phyloP scores from a whole-genome alignment of 768 basidiomycete species.

The Tricholoma saponaceum region DNA sequence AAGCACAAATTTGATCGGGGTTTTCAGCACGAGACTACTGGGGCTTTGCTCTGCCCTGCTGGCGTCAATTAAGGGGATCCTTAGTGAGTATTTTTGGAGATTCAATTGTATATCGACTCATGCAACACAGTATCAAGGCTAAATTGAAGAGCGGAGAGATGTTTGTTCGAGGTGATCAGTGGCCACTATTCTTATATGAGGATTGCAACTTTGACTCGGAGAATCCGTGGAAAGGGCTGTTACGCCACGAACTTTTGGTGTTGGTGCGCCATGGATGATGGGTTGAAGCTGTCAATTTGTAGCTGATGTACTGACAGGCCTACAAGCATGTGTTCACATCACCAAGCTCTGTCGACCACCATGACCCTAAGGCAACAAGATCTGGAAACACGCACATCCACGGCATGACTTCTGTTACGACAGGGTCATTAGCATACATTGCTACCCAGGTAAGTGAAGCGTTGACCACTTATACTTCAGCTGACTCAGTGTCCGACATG shows the following conservation, averaged over 20 bases:
- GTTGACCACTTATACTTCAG: too few relatives aligned
- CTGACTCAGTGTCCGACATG: not conserved
- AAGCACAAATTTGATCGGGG: not conserved
- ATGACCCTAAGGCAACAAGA: not conserved
- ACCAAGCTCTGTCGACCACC: not conserved
- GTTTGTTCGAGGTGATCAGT: not conserved
- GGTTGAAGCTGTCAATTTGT: not conserved
- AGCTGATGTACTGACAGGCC: not conserved
- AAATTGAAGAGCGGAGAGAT: not conserved
- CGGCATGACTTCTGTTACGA: not conserved
- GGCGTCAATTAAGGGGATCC: slow-evolving; percentile 4
- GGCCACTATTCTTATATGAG: not conserved
- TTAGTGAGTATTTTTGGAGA: not conserved
- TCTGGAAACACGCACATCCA: too few relatives aligned
- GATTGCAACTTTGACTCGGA: not conserved
- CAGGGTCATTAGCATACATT: too few relatives aligned
- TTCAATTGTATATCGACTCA: not conserved
- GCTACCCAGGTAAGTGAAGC: not conserved
- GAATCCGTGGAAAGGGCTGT: not conserved
- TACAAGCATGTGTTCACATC: not conserved
- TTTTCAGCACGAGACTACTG: not conserved
- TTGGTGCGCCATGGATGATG: not conserved
- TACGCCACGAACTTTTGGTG: not conserved
- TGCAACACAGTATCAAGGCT: not conserved
- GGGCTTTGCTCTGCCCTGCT: slow-evolving; percentile 9